phyloP scores from a whole-genome alignment of 306 rosid genomes.

The Cicer arietinum region DNA sequence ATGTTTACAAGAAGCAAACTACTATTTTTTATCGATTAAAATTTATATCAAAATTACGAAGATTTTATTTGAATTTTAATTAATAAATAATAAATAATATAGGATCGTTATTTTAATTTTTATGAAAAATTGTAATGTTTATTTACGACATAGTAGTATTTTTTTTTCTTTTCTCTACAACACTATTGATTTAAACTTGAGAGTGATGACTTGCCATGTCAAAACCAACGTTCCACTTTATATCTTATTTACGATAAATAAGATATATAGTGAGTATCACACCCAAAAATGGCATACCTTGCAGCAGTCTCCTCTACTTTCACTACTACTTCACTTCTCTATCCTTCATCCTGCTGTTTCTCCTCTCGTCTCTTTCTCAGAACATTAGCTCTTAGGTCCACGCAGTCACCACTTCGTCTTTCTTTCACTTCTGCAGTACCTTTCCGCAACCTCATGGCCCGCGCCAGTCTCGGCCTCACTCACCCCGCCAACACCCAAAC shows the following conservation, averaged over 20 bases:
- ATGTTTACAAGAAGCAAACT: no score
- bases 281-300: constrained; percentile 60
- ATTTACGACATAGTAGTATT: no score
- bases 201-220: no score
- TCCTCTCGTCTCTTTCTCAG: constrained; percentile 51
- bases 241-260: constrained; percentile 29
- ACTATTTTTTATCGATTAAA: no score
- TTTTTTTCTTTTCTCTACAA: no score
- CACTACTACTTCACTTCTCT: constrained; percentile 44
- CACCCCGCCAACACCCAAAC: constrained; percentile 56
- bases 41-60: no score
- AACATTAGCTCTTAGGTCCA: constrained; percentile 35
- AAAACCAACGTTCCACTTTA: neutral
- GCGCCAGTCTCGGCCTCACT: constrained; percentile 89
- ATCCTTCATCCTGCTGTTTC: constrained; percentile 41
- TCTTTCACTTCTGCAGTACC: constrained; percentile 47
- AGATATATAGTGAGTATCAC: constrained; percentile 44
- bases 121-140: no score
- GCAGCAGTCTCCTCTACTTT: constrained; percentile 29
- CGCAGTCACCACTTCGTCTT: constrained; percentile 24
- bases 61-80: no score
- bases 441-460: constrained; percentile 63
- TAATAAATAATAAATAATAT: no score
- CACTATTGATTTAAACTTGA: no score
- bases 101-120: no score